Percentiles rank a stretch among this genome's conserved stretches.
phyloP scores from a whole-genome alignment of 2,329 filamentous ascomycete genomes.

The Ceratocystis colombiana region DNA sequence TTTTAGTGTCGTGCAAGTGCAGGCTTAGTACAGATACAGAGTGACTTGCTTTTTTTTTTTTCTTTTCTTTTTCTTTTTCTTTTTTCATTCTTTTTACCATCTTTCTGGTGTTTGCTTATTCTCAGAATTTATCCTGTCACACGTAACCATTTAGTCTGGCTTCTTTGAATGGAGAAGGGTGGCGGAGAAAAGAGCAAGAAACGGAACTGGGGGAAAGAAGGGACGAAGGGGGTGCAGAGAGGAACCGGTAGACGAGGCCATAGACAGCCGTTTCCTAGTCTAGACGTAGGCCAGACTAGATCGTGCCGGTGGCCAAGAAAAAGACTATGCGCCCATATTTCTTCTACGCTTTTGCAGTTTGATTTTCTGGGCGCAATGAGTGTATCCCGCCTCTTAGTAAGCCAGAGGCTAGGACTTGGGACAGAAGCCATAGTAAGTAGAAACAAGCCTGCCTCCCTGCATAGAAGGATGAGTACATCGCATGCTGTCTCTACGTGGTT shows the following conservation, averaged over 20 bases:
- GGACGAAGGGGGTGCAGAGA: neutral
- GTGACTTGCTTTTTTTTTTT: neutral
- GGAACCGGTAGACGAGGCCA: too few species aligned
- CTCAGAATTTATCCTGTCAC: too few species aligned
- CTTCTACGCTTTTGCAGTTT: neutral
- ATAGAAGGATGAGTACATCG: neutral
- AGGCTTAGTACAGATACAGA: slow-evolving; percentile 2
- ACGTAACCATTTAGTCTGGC: neutral
- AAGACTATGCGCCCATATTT: too few species aligned
- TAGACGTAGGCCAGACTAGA: too few species aligned
- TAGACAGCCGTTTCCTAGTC: too few species aligned
- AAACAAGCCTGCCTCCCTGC: neutral
- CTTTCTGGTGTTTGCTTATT: neutral
- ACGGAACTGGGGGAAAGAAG: neutral
- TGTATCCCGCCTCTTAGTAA: too few species aligned
- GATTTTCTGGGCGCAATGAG: neutral
- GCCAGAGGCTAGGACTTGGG: too few species aligned
- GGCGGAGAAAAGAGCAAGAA: too few species aligned
- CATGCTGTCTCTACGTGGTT: neutral
- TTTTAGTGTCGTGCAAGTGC: slow-evolving; percentile 2
- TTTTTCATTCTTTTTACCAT: neutral
- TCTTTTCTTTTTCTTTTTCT: neutral
- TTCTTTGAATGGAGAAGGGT: neutral
- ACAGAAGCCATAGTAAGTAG: neutral
- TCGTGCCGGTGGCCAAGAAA: too few species aligned